Conservation (phyloP, 306 rosid species). For the Vigna mungo region DNA sequence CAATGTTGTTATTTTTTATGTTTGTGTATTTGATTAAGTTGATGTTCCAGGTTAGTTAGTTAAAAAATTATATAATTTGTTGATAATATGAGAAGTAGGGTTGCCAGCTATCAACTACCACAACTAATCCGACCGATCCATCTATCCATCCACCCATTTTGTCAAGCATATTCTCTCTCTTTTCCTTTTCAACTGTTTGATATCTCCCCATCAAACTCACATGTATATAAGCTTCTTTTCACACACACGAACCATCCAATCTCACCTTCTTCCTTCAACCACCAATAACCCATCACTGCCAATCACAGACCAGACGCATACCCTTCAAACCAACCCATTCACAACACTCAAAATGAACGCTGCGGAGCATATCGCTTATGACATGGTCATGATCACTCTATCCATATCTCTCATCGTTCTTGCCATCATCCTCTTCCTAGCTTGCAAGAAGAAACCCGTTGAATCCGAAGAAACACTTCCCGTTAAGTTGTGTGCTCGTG, state of each 20-base stretch:
- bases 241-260: constrained; percentile 43
- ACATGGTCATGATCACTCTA: constrained; percentile 52
- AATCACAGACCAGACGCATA: neutral
- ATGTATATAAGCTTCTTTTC: constrained; percentile 35
- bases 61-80: neutral
- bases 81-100: constrained; percentile 28
- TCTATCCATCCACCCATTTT: constrained; percentile 38
- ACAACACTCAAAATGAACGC: constrained; percentile 54
- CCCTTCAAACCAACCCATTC: no score
- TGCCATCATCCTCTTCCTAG: constrained; percentile 47
- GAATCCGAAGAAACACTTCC: constrained; percentile 62
- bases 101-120: constrained; percentile 65
- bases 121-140: constrained; percentile 54
- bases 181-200: constrained; percentile 26
- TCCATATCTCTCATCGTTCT: constrained; percentile 62
- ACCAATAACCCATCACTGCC: constrained; percentile 4
- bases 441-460: constrained; percentile 65
- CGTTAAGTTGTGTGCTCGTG: constrained; percentile 53
- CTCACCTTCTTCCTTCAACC: neutral
- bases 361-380: constrained; percentile 53
- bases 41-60: no score
- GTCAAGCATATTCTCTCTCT: constrained; percentile 42
- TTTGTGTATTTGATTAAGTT: no score
- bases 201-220: constrained; percentile 10
- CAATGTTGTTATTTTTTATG: no score